Conservation (phyloP, 2,329 filamentous ascomycete species). For the Lecanicillium sp. region DNA sequence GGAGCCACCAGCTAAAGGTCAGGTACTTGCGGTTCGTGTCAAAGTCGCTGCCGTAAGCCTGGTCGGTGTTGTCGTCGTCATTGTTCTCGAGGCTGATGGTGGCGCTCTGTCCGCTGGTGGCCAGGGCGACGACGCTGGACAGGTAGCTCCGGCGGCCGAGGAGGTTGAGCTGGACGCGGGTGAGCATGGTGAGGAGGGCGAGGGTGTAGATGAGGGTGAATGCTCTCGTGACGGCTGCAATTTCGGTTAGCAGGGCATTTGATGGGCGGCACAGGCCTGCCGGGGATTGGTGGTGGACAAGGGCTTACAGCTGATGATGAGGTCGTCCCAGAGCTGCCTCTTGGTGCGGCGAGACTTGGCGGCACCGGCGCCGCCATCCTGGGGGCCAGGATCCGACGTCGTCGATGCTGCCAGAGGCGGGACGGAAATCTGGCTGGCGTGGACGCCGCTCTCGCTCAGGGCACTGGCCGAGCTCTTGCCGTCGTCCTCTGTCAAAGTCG, state of each 20-base stretch:
- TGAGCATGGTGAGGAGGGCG: slow-evolving; percentile 81
- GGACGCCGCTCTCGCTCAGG: slow-evolving; percentile 74
- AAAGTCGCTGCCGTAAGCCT: slow-evolving; percentile 85
- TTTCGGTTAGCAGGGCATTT: slow-evolving; percentile 9
- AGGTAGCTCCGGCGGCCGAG: slow-evolving; percentile 92
- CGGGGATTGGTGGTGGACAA: neutral
- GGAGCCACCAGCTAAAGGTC: slow-evolving; percentile 95
- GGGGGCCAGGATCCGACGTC: slow-evolving; percentile 22
- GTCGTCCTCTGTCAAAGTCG: slow-evolving; percentile 78
- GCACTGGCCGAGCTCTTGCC: slow-evolving; percentile 66
- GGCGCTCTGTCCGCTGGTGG: slow-evolving; percentile 63
- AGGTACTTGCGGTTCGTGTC: slow-evolving; percentile 93
- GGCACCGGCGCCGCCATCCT: slow-evolving; percentile 24
- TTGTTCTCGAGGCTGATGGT: slow-evolving; percentile 89
- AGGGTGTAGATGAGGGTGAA: slow-evolving; percentile 91
- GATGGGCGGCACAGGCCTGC: no score
- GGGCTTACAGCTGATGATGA: slow-evolving; percentile 89
- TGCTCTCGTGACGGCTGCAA: slow-evolving; percentile 74
- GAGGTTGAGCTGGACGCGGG: slow-evolving; percentile 91
- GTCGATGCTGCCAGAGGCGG: slow-evolving; percentile 39
- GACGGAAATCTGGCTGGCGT: slow-evolving; percentile 67
- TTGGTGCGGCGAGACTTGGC: slow-evolving; percentile 65
- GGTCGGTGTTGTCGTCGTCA: slow-evolving; percentile 78
- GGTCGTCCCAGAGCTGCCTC: slow-evolving; percentile 91
- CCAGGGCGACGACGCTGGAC: slow-evolving; percentile 87